These are phyloP conservation scores for Coprinellus aureogranulatus DNA, from an alignment of 768 basidiomycete species.

Conservation along the genomic window DNA sequence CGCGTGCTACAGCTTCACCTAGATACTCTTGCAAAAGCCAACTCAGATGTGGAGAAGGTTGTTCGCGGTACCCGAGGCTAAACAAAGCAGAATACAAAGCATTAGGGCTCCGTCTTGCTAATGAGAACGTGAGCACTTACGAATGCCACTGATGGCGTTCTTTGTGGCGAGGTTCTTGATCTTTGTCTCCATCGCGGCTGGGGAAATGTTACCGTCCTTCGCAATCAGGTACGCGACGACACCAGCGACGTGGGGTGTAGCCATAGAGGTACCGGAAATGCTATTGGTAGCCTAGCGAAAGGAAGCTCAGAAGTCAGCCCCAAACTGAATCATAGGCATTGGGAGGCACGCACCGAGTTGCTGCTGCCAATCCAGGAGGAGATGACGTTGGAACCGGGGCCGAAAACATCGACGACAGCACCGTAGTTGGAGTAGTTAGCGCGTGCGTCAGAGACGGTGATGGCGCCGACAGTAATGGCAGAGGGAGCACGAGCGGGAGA, in stretches of 20 bases:
- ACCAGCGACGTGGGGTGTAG: constrained; percentile 37
- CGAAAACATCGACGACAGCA: constrained; percentile 32
- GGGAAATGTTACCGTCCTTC: constrained; percentile 29
- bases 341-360: constrained; percentile 5
- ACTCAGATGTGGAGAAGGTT: neutral
- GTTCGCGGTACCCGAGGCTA: constrained; percentile 1
- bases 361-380: constrained; percentile 24
- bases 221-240: constrained; percentile 36
- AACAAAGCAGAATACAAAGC: no score
- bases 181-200: constrained; percentile 27
- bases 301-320: no score
- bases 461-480: constrained; percentile 36
- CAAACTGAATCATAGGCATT: no score
- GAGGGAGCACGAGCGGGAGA: constrained; percentile 31
- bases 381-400: constrained; percentile 28
- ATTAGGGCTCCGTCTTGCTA: no score
- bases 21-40: no score
- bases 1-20: no score
- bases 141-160: constrained; percentile 20
- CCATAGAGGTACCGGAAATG: constrained; percentile 30
- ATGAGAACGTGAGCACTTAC: neutral
- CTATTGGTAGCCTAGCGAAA: constrained; percentile 15
- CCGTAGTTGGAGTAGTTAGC: constrained; percentile 37
- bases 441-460: constrained; percentile 26
- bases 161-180: constrained; percentile 27